These are phyloP conservation scores for Avena atlantica DNA, from an alignment of 176 grass and related monocot species.

Conservation along the genomic window DNA sequence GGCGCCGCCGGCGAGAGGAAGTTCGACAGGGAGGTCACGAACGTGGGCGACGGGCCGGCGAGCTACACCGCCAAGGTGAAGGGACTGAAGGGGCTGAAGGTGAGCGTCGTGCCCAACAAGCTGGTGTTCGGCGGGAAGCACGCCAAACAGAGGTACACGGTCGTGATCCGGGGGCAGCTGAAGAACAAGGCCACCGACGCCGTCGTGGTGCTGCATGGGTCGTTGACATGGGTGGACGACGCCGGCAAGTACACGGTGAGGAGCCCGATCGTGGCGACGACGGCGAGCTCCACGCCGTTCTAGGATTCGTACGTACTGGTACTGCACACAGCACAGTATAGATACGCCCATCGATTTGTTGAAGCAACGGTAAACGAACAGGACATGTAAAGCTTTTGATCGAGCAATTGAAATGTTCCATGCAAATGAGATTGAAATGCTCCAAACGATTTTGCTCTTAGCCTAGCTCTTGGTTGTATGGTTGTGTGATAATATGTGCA, in stretches of 20 bases:
- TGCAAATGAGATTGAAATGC: background rate
- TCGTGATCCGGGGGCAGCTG: slow-evolving; percentile 56
- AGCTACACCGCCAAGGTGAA: slow-evolving; percentile 61
- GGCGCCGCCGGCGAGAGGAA: slow-evolving; percentile 27
- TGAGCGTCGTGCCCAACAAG: slow-evolving; percentile 46
- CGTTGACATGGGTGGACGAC: slow-evolving; percentile 80
- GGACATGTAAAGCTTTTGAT: background rate
- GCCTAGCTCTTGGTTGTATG: background rate
- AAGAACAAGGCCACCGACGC: slow-evolving; percentile 36
- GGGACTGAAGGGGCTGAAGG: slow-evolving; percentile 51
- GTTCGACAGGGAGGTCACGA: slow-evolving; percentile 66
- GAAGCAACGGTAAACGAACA: background rate
- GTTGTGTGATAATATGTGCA: background rate
- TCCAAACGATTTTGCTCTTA: background rate
- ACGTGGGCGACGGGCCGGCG: slow-evolving; percentile 56
- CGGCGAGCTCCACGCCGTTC: slow-evolving; percentile 40
- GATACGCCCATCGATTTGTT: background rate
- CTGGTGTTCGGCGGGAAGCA: slow-evolving; percentile 60
- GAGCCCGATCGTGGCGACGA: slow-evolving; percentile 78
- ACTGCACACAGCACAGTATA: background rate
- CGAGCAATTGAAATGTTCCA: background rate
- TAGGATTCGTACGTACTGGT: background rate
- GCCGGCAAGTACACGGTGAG: slow-evolving; percentile 73
- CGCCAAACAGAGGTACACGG: slow-evolving; percentile 68
- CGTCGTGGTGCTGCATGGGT: slow-evolving; percentile 57